phyloP scores from a whole-genome alignment of 495 filamentous ascomycete species.

The Trichoderma gamsii region DNA sequence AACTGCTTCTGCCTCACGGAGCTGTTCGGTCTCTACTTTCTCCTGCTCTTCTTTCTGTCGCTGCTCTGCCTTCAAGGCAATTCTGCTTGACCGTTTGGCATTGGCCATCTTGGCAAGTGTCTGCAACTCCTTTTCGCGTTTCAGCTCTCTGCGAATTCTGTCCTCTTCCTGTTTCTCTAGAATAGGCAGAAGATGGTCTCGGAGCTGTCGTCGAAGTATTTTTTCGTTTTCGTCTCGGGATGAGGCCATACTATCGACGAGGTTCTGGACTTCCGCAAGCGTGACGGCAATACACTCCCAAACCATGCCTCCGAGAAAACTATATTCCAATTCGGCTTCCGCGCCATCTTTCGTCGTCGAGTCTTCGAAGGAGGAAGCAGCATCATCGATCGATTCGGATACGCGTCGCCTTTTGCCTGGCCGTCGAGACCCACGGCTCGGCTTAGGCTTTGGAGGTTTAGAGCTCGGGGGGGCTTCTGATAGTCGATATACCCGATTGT shows the following conservation, averaged over 20 bases:
- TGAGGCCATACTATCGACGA: conserved; percentile 63
- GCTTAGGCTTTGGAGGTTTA: conserved; percentile 65
- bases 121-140: conserved; percentile 71
- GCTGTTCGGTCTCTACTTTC: conserved; percentile 65
- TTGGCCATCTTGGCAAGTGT: conserved; percentile 80
- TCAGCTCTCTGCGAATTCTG: conserved; percentile 59
- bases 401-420: conserved; percentile 38
- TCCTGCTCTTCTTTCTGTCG: conserved; percentile 67
- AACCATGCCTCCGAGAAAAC: conserved; percentile 62
- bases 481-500: conserved; percentile 84
- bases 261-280: conserved; percentile 65
- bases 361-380: conserved; percentile 32
- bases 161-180: conserved; percentile 77
- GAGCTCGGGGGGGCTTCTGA: conserved; percentile 59
- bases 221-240: conserved; percentile 80
- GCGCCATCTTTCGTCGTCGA: conserved; percentile 39
- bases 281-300: conserved; percentile 91
- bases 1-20: conserved; percentile 55
- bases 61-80: conserved; percentile 73
- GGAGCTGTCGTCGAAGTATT: conserved; percentile 58
- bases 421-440: conserved; percentile 40
- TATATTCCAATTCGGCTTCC: conserved; percentile 42
- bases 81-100: conserved; percentile 84
- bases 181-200: conserved; percentile 71
- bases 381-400: conserved; percentile 47